A percentile compares a stretch with the other conserved stretches of the same genome.
phyloP scores from a whole-genome alignment of 1,284 basidiomycete genomes.

The Ceraceosorus bombacis region DNA sequence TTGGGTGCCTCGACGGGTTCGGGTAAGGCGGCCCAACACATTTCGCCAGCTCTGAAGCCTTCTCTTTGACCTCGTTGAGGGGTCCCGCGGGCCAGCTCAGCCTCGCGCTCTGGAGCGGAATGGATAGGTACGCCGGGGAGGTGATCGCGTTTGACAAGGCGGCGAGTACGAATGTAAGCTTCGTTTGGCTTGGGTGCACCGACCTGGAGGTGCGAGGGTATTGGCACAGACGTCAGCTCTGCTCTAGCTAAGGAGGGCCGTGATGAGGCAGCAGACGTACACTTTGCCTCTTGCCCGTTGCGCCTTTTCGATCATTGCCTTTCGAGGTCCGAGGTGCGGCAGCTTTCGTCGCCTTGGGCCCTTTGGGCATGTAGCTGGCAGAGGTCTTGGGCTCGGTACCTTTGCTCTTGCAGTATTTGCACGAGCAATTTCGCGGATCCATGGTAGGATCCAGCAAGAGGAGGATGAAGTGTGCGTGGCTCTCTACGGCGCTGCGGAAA shows the following conservation, averaged over 20 bases:
- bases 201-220: too few relatives aligned
- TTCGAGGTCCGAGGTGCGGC: too few relatives aligned
- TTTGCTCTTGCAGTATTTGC: slow-evolving; percentile 25
- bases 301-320: neutral
- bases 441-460: slow-evolving; percentile 24
- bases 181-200: too few relatives aligned
- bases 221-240: neutral
- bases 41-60: slow-evolving; percentile 26
- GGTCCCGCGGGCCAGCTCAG: slow-evolving; percentile 10
- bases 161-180: too few relatives aligned
- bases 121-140: slow-evolving; percentile 19
- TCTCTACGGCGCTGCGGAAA: slow-evolving; percentile 27
- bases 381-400: neutral
- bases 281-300: neutral
- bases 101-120: slow-evolving; percentile 21
- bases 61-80: slow-evolving; percentile 21
- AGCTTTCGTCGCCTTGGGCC: too few relatives aligned
- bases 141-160: neutral
- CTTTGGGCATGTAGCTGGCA: too few relatives aligned
- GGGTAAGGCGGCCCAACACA: slow-evolving; percentile 23
- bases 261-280: neutral
- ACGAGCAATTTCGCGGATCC: slow-evolving; percentile 19
- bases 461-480: slow-evolving; percentile 23
- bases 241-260: neutral
- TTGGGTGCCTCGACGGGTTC: slow-evolving; percentile 14